These are phyloP conservation scores for Murraya koenigii DNA, from an alignment of 345 rosid genomes.

Conservation along the genomic window DNA sequence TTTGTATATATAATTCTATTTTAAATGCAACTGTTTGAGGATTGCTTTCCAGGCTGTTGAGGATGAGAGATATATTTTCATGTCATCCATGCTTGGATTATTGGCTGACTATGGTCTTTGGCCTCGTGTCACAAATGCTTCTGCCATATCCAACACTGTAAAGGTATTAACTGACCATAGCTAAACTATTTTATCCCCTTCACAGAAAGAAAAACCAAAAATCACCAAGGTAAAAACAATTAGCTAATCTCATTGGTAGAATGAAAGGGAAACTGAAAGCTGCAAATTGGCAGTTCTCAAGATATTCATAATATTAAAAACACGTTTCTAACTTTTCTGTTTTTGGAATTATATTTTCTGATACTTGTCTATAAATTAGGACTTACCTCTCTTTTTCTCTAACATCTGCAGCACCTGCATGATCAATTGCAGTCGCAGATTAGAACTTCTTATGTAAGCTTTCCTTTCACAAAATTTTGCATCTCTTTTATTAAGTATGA, in stretches of 20 bases:
- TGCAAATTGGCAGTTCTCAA: not conserved
- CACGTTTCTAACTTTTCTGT: not conserved
- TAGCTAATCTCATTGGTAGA: not conserved
- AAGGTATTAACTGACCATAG: constrained; percentile 48
- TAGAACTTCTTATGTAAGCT: constrained; percentile 74
- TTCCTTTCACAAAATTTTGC: constrained; percentile 17
- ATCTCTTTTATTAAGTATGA: not conserved
- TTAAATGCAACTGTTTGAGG: not conserved
- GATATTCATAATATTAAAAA: not conserved
- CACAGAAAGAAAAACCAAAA: not conserved
- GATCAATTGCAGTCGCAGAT: constrained; percentile 88
- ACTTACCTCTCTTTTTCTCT: constrained; percentile 17
- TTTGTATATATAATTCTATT: not conserved
- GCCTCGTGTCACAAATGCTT: constrained; percentile 73
- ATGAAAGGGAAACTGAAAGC: not conserved
- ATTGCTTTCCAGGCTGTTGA: constrained; percentile 54
- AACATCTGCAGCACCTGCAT: constrained; percentile 58
- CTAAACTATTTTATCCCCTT: not conserved
- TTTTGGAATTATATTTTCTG: not conserved
- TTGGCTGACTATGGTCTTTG: constrained; percentile 72
- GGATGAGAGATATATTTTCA: constrained; percentile 77
- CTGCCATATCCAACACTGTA: constrained; percentile 57
- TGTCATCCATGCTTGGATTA: constrained; percentile 85
- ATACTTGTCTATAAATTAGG: constrained; percentile 3
- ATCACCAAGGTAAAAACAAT: not conserved